Evolutionary conservation across 2,329 filamentous ascomycete genomes (phyloP).

Genomic region (Aureobasidium musti): DNA sequence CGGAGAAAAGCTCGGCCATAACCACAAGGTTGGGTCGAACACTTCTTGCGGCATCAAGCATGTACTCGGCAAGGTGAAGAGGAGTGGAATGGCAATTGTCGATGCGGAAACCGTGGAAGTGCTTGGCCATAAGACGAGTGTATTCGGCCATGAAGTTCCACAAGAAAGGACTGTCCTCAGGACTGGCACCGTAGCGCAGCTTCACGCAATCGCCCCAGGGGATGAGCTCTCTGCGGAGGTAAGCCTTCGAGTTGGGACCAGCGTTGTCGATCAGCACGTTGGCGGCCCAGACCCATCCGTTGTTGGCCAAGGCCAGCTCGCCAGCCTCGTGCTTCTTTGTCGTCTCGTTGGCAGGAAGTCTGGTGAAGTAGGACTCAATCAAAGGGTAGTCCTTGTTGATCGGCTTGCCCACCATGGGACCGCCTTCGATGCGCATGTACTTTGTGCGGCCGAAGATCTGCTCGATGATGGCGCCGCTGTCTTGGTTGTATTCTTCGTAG

Average conservation of each 20-base stretch:
- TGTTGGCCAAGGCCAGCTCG: conserved; percentile 84
- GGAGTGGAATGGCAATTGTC: conserved; percentile 98
- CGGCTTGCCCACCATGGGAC: conserved; percentile 82
- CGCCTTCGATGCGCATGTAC: conserved; percentile 87
- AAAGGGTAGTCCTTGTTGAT: conserved; percentile 77
- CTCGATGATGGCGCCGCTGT: conserved; percentile 79
- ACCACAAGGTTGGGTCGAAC: conserved; percentile 87
- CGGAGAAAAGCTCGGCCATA: conserved; percentile 92
- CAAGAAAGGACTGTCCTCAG: conserved; percentile 84
- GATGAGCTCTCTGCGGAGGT: conserved; percentile 92
- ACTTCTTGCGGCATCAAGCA: conserved; percentile 87
- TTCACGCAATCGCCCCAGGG: conserved; percentile 99
- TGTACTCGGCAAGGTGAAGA: conserved; percentile 88
- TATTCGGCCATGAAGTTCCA: conserved; percentile 98
- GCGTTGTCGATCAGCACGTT: conserved; percentile 94
- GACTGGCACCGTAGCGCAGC: conserved; percentile 79
- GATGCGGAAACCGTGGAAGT: conserved; percentile 93
- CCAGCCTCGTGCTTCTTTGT: conserved; percentile 75
- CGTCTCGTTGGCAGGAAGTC: conserved; percentile 74
- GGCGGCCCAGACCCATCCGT: conserved; percentile 98
- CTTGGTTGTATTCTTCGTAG: conserved; percentile 88
- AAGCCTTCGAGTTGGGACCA: conserved; percentile 84
- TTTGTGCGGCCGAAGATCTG: conserved; percentile 94
- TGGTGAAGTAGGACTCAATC: conserved; percentile 93
- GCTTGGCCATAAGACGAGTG: conserved; percentile 86